These are phyloP conservation scores for Sporothrix pallida DNA, from an alignment of 2,329 filamentous ascomycete genomes.

Conservation along the genomic window DNA sequence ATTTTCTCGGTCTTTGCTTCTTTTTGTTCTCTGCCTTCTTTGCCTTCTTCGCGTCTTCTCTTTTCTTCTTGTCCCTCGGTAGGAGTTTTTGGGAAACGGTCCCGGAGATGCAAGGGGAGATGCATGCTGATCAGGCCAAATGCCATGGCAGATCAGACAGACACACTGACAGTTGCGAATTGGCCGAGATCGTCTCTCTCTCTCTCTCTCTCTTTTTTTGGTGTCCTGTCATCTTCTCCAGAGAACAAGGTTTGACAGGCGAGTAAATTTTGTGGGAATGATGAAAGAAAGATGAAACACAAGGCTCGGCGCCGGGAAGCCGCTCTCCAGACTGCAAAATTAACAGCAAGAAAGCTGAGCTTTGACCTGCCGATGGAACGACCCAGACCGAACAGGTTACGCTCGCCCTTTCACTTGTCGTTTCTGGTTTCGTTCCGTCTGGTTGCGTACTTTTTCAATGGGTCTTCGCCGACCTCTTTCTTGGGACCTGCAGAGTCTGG, in stretches of 20 bases:
- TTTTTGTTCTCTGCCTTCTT: background rate
- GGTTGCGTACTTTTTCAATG: background rate
- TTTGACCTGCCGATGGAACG: constrained; percentile 20
- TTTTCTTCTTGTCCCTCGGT: too few relatives aligned
- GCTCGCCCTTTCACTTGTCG: background rate
- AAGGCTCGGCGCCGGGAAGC: background rate
- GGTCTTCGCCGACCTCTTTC: background rate
- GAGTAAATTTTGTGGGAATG: background rate
- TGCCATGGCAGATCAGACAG: constrained; percentile 26
- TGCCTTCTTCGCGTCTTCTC: background rate
- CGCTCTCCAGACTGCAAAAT: background rate
- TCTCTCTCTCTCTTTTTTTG: too few relatives aligned
- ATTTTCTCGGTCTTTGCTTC: background rate
- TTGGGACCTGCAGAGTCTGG: background rate
- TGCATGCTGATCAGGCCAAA: constrained; percentile 24
- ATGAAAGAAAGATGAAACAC: constrained; percentile 21
- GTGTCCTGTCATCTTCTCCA: constrained; percentile 48
- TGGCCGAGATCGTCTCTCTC: too few relatives aligned
- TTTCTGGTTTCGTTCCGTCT: background rate
- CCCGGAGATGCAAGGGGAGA: constrained; percentile 22
- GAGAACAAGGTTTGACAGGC: constrained; percentile 19
- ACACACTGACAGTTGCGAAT: background rate
- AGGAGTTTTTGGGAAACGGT: background rate
- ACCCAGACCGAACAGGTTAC: background rate
- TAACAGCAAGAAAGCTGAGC: background rate